Evolutionary conservation across 208 protist species (phyloP), one percentile per base, ranked within the genome.

Genomic region (Wallacemonas collosoma): DNA sequence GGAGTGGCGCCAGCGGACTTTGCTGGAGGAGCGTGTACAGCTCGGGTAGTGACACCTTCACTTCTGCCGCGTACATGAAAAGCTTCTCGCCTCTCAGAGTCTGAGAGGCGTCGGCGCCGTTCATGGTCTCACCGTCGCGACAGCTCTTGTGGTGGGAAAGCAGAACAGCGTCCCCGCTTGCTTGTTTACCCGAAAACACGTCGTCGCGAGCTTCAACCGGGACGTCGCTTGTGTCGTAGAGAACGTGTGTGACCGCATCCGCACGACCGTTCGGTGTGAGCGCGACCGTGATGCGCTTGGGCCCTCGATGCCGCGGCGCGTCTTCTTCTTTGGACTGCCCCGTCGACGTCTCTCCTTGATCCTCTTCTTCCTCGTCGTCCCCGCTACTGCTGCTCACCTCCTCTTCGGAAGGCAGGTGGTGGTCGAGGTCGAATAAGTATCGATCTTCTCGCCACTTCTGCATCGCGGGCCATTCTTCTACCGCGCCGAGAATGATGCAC

Each of bases 241-340:
- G 80, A n/a, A 95, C 88, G 55, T 91, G 81, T 14, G 88, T 93
- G 2, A 96, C 84, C 12, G 91, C 89, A 75, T 98, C 94, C 1
- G 91, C 94, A 15, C 89, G 81, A n/a, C 94, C 94, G 71, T 95
- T 96, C 35, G 94, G 94, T 5, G 94, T 97, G n/a, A 95, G 71
- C n/a, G 90, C 87, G 35, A 98, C 91, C 0, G 85, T 96, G 26
- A 98, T 85, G 48, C 70, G 80, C 61, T 85, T 85, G 1, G 76
- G 77, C 0, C 65, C 76, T 12, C 72, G 14, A 2, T 53, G 58
- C 4, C 60, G 71, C 11, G 64, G 41, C 50, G 40, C 71, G n/a
- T 68, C 64, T 4, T 26, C 15, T 41, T 43, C 12, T 17, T 47
- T 43, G 6, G 72, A 41, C 2, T 57, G 7, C 7, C 40, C n/a